Evolutionary conservation across 805 yeast species (phyloP).

Genomic region (Metschnikowia aberdeeniae): DNA sequence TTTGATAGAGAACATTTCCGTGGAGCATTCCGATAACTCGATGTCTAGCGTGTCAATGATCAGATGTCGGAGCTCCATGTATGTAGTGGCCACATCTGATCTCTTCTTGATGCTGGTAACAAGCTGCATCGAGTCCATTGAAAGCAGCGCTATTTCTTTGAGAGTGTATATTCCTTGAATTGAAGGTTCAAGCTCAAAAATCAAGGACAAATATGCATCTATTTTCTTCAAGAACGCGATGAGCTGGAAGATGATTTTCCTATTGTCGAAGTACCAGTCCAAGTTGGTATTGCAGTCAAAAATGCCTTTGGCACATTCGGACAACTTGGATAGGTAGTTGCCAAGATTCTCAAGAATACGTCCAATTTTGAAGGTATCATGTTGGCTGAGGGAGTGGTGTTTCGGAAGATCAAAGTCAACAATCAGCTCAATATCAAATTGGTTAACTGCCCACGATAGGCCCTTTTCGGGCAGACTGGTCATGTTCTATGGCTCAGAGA

Average conservation of each 20-base stretch:
- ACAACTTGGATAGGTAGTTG: neutral
- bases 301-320: neutral
- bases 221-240: conserved; percentile 1
- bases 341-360: conserved; percentile 1
- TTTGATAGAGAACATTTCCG: conserved; percentile 1
- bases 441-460: conserved; percentile 4
- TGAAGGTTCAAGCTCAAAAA: neutral
- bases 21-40: conserved; percentile 6
- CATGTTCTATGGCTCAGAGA: neutral
- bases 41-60: conserved; percentile 5
- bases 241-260: conserved; percentile 1
- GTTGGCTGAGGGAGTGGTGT: neutral
- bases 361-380: conserved; percentile 24
- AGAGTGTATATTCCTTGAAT: neutral
- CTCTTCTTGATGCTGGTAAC: conserved; percentile 1
- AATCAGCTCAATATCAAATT: conserved; percentile 2
- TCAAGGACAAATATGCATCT: conserved; percentile 2
- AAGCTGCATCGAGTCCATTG: conserved; percentile 8
- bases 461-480: conserved; percentile 1
- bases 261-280: conserved; percentile 3
- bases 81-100: conserved; percentile 7
- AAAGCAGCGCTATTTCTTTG: conserved; percentile 1
- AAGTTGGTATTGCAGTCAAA: neutral
- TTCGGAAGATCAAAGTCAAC: conserved; percentile 3
- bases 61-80: conserved; percentile 8